A percentile compares a stretch with the other conserved stretches of the same genome.
Conservation (phyloP, 2,329 filamentous ascomycete species). For the Colletotrichum chlorophyti region DNA sequence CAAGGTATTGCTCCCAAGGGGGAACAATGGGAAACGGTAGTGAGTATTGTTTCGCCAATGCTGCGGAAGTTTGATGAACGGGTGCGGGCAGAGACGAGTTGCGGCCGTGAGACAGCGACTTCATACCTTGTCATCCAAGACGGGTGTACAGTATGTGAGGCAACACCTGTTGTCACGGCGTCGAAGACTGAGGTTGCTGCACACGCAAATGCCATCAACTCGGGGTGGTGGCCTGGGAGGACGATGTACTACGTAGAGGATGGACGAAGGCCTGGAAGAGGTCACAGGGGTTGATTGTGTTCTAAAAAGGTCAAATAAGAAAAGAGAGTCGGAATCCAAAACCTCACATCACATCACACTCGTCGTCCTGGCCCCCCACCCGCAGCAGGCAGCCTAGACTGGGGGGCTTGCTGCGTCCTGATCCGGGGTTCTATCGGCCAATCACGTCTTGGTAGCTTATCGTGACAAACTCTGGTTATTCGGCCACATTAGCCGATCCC, state of each 20-base stretch:
- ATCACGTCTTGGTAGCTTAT: conserved; percentile 13
- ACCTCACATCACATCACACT: conserved; percentile 4
- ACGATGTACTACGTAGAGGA: background rate
- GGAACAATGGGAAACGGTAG: too few relatives aligned
- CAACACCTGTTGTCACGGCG: too few relatives aligned
- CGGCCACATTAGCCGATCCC: conserved; percentile 4
- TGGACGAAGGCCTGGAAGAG: background rate
- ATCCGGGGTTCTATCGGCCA: conserved; percentile 8
- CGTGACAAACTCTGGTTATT: conserved; percentile 21
- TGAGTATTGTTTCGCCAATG: background rate
- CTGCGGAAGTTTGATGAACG: too few relatives aligned
- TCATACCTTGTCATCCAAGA: background rate
- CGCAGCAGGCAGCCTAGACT: background rate
- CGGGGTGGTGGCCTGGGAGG: background rate
- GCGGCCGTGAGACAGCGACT: background rate
- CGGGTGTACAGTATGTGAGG: too few relatives aligned
- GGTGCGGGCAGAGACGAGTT: background rate
- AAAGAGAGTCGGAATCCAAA: conserved; percentile 17
- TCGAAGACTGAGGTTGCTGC: too few relatives aligned
- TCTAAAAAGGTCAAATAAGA: too few relatives aligned
- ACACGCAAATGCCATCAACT: too few relatives aligned
- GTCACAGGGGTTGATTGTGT: conserved; percentile 6
- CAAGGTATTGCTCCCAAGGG: too few relatives aligned
- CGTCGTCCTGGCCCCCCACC: background rate
- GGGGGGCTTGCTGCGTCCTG: background rate